These are phyloP conservation scores for Fragilaria crotonensis DNA, from an alignment of 108 stramenopile genomes.

Conservation along the genomic window DNA sequence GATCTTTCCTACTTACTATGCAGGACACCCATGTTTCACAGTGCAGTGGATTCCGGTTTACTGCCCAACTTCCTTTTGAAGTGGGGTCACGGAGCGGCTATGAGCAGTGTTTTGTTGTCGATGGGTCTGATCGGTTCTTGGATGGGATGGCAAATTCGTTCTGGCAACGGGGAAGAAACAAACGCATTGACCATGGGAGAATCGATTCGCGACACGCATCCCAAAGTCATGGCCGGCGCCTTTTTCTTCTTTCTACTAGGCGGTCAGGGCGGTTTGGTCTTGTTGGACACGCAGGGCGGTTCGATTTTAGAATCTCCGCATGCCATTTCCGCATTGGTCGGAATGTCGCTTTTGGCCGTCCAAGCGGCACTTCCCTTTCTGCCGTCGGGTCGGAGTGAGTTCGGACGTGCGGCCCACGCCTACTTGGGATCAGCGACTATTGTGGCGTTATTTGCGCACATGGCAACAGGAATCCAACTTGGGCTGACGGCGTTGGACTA, in stretches of 20 bases:
- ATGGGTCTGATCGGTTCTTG: constrained; percentile 32
- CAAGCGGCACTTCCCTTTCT: constrained; percentile 36
- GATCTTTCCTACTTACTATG: too few species aligned
- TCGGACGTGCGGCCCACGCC: constrained; percentile 32
- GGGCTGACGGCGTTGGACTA: too few species aligned
- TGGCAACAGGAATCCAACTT: constrained; percentile 29
- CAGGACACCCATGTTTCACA: too few species aligned
- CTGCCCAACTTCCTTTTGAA: constrained; percentile 31
- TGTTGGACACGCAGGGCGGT: constrained; percentile 29
- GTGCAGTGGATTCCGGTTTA: constrained; percentile 26
- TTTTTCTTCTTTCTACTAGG: constrained; percentile 47
- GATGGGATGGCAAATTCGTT: constrained; percentile 44
- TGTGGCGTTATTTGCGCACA: constrained; percentile 30
- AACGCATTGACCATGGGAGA: constrained; percentile 40
- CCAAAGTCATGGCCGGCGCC: constrained; percentile 33
- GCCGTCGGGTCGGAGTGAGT: constrained; percentile 8
- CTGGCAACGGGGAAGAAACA: constrained; percentile 34
- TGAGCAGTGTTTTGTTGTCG: constrained; percentile 26
- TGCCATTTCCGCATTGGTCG: constrained; percentile 27
- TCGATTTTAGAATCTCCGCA: constrained; percentile 33
- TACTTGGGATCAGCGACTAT: constrained; percentile 48
- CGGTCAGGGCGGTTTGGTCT: constrained; percentile 44
- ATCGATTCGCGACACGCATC: constrained; percentile 43
- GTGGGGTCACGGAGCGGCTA: constrained; percentile 41
- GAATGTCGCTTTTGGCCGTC: constrained; percentile 16